Conservation (phyloP, 352 stramenopile species). For the Phytophthora foliorum region DNA sequence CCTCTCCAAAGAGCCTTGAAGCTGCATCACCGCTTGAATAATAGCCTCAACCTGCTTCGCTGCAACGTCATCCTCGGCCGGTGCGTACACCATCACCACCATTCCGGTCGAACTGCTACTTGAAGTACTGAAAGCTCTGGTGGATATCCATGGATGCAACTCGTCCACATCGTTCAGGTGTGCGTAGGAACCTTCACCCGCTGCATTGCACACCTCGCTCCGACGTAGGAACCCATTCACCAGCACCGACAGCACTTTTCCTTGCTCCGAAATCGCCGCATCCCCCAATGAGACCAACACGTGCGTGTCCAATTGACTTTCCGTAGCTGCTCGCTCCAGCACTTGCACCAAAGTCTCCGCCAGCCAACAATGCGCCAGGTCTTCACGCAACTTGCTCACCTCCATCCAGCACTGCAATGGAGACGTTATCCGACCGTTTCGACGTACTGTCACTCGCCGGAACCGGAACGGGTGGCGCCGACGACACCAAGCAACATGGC, state of each 20-base stretch:
- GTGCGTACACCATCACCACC: slow-evolving; percentile 37
- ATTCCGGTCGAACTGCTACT: background rate
- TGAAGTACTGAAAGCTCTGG: background rate
- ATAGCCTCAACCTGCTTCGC: slow-evolving; percentile 12
- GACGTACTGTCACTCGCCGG: slow-evolving; percentile 32
- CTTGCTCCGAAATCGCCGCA: slow-evolving; percentile 11
- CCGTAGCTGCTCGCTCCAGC: slow-evolving; percentile 30
- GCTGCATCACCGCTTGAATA: background rate
- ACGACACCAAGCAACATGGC: slow-evolving; percentile 29
- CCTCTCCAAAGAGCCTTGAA: background rate
- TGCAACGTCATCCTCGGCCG: slow-evolving; percentile 12
- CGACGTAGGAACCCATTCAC: slow-evolving; percentile 29
- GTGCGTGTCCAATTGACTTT: slow-evolving; percentile 4
- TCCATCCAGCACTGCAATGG: slow-evolving; percentile 28
- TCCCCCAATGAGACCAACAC: slow-evolving; percentile 41
- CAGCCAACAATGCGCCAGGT: slow-evolving; percentile 56
- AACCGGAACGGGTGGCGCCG: slow-evolving; percentile 29
- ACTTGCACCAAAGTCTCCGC: slow-evolving; percentile 48
- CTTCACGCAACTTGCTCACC: slow-evolving; percentile 26
- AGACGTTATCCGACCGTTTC: slow-evolving; percentile 25
- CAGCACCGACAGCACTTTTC: slow-evolving; percentile 19
- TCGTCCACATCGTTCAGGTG: slow-evolving; percentile 20
- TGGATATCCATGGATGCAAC: slow-evolving; percentile 6
- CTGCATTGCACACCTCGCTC: background rate
- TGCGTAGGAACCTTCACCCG: slow-evolving; percentile 2